Conservation (phyloP, 1,284 basidiomycete genomes). For the Fomes fomentarius region DNA sequence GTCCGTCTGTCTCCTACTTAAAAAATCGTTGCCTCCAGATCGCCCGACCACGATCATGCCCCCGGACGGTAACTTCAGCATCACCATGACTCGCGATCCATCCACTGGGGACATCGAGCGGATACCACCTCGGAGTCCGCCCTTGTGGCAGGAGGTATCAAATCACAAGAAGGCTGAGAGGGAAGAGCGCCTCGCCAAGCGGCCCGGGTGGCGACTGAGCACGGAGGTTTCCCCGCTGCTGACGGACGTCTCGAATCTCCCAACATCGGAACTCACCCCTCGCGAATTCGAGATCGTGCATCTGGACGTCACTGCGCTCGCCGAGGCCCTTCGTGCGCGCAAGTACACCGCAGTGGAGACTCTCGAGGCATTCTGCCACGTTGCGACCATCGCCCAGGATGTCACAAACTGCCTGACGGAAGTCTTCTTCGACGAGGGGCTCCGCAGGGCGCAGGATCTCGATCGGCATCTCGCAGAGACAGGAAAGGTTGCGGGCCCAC, state of each 20-base stretch:
- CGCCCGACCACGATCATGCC: slow-evolving; percentile 17
- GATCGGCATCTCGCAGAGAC: slow-evolving; percentile 50
- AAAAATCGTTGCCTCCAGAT: slow-evolving; percentile 14
- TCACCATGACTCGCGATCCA: slow-evolving; percentile 15
- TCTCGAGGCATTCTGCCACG: slow-evolving; percentile 38
- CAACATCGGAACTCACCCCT: slow-evolving; percentile 33
- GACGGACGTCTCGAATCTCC: slow-evolving; percentile 36
- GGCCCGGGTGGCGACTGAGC: slow-evolving; percentile 37
- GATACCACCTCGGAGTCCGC: not conserved
- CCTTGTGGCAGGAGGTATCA: slow-evolving; percentile 27
- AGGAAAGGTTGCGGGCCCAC: slow-evolving; percentile 54
- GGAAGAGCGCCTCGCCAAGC: slow-evolving; percentile 31
- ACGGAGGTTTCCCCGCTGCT: slow-evolving; percentile 22
- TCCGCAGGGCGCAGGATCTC: slow-evolving; percentile 52
- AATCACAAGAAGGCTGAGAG: slow-evolving; percentile 35
- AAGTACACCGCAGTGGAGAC: slow-evolving; percentile 40
- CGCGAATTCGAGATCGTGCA: slow-evolving; percentile 38
- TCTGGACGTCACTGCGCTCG: slow-evolving; percentile 39
- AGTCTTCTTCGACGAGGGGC: slow-evolving; percentile 54
- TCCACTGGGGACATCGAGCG: not conserved
- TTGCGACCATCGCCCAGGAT: slow-evolving; percentile 39
- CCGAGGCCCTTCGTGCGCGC: slow-evolving; percentile 31
- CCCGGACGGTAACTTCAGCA: slow-evolving; percentile 24
- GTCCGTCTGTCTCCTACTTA: slow-evolving; percentile 25
- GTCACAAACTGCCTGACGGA: slow-evolving; percentile 62